A percentile compares a stretch with the other conserved stretches of the same genome.
Evolutionary conservation across 305 asterid species (phyloP).

Genomic region (Petunia hybrid): DNA sequence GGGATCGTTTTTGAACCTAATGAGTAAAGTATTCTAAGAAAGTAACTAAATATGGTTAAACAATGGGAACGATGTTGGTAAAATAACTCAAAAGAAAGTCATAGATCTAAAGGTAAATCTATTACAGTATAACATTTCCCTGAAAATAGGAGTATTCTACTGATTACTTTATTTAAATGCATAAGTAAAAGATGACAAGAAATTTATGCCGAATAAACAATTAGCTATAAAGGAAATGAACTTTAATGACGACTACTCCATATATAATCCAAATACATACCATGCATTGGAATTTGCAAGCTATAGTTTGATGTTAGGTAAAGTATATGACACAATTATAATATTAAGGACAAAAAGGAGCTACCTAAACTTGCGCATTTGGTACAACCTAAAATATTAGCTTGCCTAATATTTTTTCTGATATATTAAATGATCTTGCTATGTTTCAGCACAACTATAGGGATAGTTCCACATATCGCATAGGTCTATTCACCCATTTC

Average conservation of each 20-base stretch:
- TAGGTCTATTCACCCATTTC: background rate
- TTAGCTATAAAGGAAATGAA: background rate
- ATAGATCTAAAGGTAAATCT: too few relatives aligned
- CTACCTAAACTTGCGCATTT: background rate
- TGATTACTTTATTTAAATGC: background rate
- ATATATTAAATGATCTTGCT: background rate
- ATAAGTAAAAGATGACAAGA: background rate
- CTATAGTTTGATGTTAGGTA: background rate
- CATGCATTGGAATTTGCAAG: background rate
- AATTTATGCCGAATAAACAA: background rate
- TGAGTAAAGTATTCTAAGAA: too few relatives aligned
- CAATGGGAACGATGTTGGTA: too few relatives aligned
- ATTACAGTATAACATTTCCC: background rate
- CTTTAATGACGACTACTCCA: background rate
- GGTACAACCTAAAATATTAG: background rate
- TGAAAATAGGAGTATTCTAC: background rate
- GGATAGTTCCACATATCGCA: background rate
- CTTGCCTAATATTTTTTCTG: background rate
- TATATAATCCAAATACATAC: background rate
- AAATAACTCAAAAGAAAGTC: too few relatives aligned
- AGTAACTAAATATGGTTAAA: too few relatives aligned
- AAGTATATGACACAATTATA: constrained; percentile 21
- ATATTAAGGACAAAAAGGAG: background rate
- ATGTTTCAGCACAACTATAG: background rate
- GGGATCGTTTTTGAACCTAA: too few relatives aligned